phyloP scores from a whole-genome alignment of 129 eudicot genomes.

The Smallanthus sonchifolius region DNA sequence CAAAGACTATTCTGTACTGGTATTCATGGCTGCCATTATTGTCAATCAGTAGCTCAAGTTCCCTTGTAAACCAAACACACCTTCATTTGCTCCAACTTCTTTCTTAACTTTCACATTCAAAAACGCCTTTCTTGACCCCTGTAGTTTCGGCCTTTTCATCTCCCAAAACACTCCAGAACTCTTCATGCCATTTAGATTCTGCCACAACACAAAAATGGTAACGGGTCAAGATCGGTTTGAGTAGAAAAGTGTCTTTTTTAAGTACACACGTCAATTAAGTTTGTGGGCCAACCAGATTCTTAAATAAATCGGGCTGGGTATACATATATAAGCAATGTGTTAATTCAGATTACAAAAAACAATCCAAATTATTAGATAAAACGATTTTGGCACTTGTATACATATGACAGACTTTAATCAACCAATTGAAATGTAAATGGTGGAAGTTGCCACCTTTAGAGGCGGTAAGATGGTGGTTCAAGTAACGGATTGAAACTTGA shows the following conservation, averaged over 20 bases:
- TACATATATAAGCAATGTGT: too few species aligned
- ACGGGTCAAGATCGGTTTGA: neutral
- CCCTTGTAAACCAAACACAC: conserved; percentile 12
- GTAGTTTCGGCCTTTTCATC: conserved; percentile 3
- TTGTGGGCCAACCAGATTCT: too few species aligned
- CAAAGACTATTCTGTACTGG: conserved; percentile 3
- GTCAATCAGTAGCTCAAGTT: conserved; percentile 15
- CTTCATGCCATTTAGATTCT: conserved; percentile 9
- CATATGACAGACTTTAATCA: too few species aligned
- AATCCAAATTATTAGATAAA: too few species aligned
- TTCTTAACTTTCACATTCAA: conserved; percentile 14
- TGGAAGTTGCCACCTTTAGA: too few species aligned
- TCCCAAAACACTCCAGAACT: conserved; percentile 10
- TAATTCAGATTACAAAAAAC: too few species aligned
- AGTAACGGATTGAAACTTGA: too few species aligned
- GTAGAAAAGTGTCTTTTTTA: neutral
- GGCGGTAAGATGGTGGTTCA: too few species aligned
- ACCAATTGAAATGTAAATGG: too few species aligned
- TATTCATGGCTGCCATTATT: neutral
- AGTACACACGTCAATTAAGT: too few species aligned
- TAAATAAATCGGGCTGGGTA: too few species aligned
- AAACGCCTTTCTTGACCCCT: conserved; percentile 11
- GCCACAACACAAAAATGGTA: conserved; percentile 11
- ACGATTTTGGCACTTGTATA: too few species aligned
- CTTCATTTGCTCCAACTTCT: conserved; percentile 5